Evolutionary conservation across 2,329 filamentous ascomycete genomes (phyloP), one percentile per base, ranked within the genome.

Genomic region (Penicillium oxalicum): DNA sequence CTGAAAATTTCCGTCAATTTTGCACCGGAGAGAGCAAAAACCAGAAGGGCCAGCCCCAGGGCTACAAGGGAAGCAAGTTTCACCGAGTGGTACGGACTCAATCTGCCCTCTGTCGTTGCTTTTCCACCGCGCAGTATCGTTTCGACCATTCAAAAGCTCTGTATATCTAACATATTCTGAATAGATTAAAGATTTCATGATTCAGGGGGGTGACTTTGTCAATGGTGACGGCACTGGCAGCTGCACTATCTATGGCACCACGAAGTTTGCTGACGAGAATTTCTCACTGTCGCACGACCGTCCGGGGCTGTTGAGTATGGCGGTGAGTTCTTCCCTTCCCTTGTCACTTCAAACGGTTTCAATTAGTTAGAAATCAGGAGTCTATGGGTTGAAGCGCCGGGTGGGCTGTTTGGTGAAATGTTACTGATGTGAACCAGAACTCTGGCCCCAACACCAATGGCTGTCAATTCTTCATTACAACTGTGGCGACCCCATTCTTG

Each of bases 381-480:
- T 2, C 18, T 18, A 18, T 18, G 18, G 18, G 18, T 18, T 18
- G 18, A 18, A 18, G 18, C 18, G 18, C 18, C 18, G 18, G 18
- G 18, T 18, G 18, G 18, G 18, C 18, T 2, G 18, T 18, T 18
- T 18, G 18, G 18, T 18, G 18, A 18, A 18, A 18, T 18, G 18
- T 18, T 18, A 18, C 29, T 32, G 11, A 32, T 1, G 4, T 37
- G 29, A 27, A 43, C 1, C 27, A 93, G 86, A 96, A 96, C 67
- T 87, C 87, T 27, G 91, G 91, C 1, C 87, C 88, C 46, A 87
- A 96, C 71, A 91, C 88, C 57, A 97, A 97, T 69, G 93, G 93
- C 34, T 90, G 83, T 51, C 93, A 97, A 66, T 98, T 98, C 77
- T 98, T 98, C 77, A 91, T 97, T 74, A 96, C 91, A 2, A 93